Percentiles rank a stretch among this genome's conserved stretches.
Evolutionary conservation across 2,329 filamentous ascomycete species (phyloP).

Genomic region (Pseudogymnoascus sp.): DNA sequence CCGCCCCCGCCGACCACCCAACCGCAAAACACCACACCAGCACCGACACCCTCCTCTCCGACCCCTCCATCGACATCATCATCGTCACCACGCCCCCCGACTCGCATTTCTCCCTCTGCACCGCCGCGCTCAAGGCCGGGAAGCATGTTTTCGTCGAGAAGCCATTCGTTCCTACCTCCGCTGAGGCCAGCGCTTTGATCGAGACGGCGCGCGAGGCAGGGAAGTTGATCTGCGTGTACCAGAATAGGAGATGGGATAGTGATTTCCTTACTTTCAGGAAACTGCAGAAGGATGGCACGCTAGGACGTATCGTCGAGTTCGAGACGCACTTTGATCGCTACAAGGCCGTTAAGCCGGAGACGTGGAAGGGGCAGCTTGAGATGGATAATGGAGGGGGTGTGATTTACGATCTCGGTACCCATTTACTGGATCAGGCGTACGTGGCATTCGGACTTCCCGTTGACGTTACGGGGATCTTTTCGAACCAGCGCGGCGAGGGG

Average conservation of each 20-base stretch:
- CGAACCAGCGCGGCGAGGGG: constrained; percentile 52
- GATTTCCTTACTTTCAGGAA: constrained; percentile 65
- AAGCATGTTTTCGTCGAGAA: constrained; percentile 80
- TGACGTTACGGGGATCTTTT: constrained; percentile 57
- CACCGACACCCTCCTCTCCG: constrained; percentile 53
- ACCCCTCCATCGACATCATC: constrained; percentile 58
- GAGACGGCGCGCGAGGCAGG: constrained; percentile 30
- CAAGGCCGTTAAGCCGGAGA: constrained; percentile 47
- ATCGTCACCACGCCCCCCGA: constrained; percentile 64
- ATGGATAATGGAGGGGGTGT: constrained; percentile 55
- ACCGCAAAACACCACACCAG: constrained; percentile 54
- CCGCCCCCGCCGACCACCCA: constrained; percentile 61
- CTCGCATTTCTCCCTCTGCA: constrained; percentile 58
- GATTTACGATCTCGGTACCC: constrained; percentile 67
- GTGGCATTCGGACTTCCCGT: constrained; percentile 60
- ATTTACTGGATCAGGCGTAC: constrained; percentile 68
- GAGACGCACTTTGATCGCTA: constrained; percentile 75
- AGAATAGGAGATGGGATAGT: constrained; percentile 58
- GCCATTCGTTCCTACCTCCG: constrained; percentile 65
- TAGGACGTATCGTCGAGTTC: constrained; percentile 69
- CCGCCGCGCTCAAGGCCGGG: constrained; percentile 55
- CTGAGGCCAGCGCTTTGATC: constrained; percentile 56
- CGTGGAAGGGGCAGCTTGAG: constrained; percentile 58
- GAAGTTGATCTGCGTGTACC: constrained; percentile 37
- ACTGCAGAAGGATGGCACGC: constrained; percentile 46